phyloP scores from a whole-genome alignment of 2,329 filamentous ascomycete genomes.

The Xylaria arbuscula region DNA sequence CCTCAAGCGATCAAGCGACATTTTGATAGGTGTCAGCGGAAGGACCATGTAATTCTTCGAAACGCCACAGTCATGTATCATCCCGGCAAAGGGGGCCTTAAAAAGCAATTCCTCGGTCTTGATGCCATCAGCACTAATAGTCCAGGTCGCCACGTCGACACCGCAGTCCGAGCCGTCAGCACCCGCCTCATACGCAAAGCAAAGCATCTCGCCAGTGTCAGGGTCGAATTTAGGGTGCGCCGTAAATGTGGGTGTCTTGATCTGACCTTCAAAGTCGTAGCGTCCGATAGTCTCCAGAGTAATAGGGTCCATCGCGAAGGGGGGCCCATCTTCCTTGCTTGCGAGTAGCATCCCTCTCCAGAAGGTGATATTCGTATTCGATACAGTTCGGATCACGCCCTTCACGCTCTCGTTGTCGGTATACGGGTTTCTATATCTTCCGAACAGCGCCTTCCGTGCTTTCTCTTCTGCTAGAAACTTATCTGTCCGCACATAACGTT shows the following conservation, averaged over 20 bases:
- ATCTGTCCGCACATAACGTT: constrained; percentile 58
- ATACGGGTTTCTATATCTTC: constrained; percentile 67
- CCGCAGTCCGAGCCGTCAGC: constrained; percentile 57
- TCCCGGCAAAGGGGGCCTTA: constrained; percentile 62
- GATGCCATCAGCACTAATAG: constrained; percentile 55
- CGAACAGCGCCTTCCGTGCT: constrained; percentile 57
- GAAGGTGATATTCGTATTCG: constrained; percentile 70
- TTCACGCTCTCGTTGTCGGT: constrained; percentile 66
- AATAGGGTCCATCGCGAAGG: constrained; percentile 62
- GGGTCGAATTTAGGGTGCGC: constrained; percentile 66
- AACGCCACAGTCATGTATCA: constrained; percentile 63
- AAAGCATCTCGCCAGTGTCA: constrained; percentile 62
- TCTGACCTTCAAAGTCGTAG: constrained; percentile 64
- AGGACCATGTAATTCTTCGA: constrained; percentile 61
- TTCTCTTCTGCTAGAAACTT: constrained; percentile 49
- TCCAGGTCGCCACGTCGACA: constrained; percentile 59
- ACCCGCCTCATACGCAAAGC: constrained; percentile 63
- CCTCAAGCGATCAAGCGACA: constrained; percentile 56
- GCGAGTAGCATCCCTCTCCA: constrained; percentile 67
- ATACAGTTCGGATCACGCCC: constrained; percentile 65
- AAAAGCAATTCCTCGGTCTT: constrained; percentile 62
- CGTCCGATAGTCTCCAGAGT: constrained; percentile 62
- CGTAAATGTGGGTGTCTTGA: constrained; percentile 60
- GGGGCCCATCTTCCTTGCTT: constrained; percentile 65
- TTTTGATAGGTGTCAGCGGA: constrained; percentile 61